Conservation (phyloP, 495 filamentous ascomycete genomes). For the Aspergillus sclerotiicarbonarius region DNA sequence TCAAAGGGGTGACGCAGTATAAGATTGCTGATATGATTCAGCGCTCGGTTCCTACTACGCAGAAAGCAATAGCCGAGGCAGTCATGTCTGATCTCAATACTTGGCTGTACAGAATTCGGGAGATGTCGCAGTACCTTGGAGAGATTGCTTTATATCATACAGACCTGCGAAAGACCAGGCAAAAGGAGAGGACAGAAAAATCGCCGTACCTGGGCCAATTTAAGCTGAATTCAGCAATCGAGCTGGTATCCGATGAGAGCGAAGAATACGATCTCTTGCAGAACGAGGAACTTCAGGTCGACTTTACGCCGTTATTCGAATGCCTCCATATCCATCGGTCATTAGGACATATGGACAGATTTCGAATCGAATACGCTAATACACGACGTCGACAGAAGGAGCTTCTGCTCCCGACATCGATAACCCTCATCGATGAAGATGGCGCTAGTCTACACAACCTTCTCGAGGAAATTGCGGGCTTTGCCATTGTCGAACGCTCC, state of each 20-base stretch:
- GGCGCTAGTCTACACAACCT: conserved; percentile 77
- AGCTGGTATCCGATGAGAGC: conserved; percentile 88
- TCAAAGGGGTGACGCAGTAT: conserved; percentile 89
- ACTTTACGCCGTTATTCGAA: conserved; percentile 94
- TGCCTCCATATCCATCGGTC: conserved; percentile 96
- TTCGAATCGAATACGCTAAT: conserved; percentile 83
- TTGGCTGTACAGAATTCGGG: conserved; percentile 94
- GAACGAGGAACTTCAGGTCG: conserved; percentile 89
- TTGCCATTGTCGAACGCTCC: conserved; percentile 92
- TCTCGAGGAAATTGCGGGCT: conserved; percentile 90
- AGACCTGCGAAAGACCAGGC: conserved; percentile 76
- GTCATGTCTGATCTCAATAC: conserved; percentile 98
- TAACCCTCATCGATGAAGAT: conserved; percentile 71
- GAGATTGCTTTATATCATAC: conserved; percentile 98
- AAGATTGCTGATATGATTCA: conserved; percentile 96
- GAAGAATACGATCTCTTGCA: conserved; percentile 94
- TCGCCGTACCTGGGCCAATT: conserved; percentile 72
- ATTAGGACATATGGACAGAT: conserved; percentile 86
- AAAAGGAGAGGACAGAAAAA: conserved; percentile 73
- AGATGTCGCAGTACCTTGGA: conserved; percentile 90
- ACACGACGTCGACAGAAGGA: conserved; percentile 91
- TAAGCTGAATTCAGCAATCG: conserved; percentile 93
- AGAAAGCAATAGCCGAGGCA: conserved; percentile 88
- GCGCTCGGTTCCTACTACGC: conserved; percentile 87
- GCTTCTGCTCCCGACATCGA: conserved; percentile 69